Evolutionary conservation across 208 protist genomes (phyloP).

Genomic region (Leishmania arabica): DNA sequence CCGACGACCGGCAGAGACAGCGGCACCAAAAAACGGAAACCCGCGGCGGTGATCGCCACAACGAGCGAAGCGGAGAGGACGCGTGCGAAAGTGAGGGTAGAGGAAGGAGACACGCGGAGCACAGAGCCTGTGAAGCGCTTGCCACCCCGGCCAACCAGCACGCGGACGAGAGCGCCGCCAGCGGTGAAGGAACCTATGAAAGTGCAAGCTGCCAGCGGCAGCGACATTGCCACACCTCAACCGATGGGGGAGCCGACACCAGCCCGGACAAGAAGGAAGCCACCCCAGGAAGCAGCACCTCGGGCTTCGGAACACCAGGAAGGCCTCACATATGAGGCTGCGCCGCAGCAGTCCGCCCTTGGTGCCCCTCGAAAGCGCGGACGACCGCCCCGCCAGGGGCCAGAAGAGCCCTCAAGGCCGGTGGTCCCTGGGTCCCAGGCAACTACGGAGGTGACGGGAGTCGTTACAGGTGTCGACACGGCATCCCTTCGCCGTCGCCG

Average conservation of each 20-base stretch:
- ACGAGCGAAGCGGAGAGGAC: background rate
- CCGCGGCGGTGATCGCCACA: background rate
- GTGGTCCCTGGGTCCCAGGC: background rate
- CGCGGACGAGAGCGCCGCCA: background rate
- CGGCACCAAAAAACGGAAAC: background rate
- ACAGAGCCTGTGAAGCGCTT: background rate
- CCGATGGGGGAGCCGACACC: background rate
- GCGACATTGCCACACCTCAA: background rate
- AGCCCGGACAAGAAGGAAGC: background rate
- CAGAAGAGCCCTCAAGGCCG: background rate
- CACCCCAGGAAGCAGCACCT: background rate
- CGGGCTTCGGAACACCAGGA: background rate
- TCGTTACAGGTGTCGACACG: background rate
- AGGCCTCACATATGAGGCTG: background rate
- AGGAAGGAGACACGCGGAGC: background rate
- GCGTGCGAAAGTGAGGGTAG: background rate
- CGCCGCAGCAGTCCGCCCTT: background rate
- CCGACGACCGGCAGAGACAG: background rate
- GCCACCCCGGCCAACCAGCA: slow-evolving; percentile 4
- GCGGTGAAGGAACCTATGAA: background rate
- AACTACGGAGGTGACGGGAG: background rate
- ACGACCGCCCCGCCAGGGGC: background rate
- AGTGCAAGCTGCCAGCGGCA: background rate
- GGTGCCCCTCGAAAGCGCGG: slow-evolving; percentile 1
- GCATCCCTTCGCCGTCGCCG: background rate